Evolutionary conservation across 2,329 filamentous ascomycete species (phyloP).

Genomic region (Zymoseptoria passerinii): DNA sequence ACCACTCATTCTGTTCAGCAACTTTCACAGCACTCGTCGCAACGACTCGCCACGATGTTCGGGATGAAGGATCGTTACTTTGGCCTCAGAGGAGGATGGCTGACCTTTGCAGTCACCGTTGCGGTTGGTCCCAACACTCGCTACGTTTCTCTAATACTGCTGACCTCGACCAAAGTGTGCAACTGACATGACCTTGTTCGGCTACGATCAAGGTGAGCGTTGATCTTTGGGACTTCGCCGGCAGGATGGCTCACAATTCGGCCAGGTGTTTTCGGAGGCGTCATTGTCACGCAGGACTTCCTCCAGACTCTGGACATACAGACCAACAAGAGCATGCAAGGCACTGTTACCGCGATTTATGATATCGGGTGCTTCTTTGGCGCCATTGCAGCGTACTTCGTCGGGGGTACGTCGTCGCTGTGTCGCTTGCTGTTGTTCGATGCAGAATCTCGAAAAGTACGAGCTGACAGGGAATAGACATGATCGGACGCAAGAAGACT

Average conservation of each 20-base stretch:
- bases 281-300: constrained; percentile 36
- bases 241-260: not conserved
- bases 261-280: constrained; percentile 46
- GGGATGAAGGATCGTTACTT: constrained; percentile 39
- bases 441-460: not conserved
- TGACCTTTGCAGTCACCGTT: constrained; percentile 49
- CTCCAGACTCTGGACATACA: constrained; percentile 15
- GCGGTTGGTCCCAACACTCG: not conserved
- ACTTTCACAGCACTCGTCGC: not conserved
- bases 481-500: constrained; percentile 41
- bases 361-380: constrained; percentile 55
- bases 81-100: constrained; percentile 46
- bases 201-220: constrained; percentile 17
- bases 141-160: not conserved
- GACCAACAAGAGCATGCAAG: constrained; percentile 24
- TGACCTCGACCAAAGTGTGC: constrained; percentile 4
- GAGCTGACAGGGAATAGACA: not conserved
- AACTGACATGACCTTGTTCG: constrained; percentile 39
- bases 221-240: not conserved
- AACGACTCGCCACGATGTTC: constrained; percentile 8
- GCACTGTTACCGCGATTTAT: constrained; percentile 48
- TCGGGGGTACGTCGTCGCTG: constrained; percentile 34
- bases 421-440: not conserved
- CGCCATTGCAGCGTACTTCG: constrained; percentile 40
- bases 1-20: not conserved